Evolutionary conservation across 768 basidiomycete genomes (phyloP), one percentile per base, ranked within the genome.

Genomic region (Tylopilus rubrobrunneus): DNA sequence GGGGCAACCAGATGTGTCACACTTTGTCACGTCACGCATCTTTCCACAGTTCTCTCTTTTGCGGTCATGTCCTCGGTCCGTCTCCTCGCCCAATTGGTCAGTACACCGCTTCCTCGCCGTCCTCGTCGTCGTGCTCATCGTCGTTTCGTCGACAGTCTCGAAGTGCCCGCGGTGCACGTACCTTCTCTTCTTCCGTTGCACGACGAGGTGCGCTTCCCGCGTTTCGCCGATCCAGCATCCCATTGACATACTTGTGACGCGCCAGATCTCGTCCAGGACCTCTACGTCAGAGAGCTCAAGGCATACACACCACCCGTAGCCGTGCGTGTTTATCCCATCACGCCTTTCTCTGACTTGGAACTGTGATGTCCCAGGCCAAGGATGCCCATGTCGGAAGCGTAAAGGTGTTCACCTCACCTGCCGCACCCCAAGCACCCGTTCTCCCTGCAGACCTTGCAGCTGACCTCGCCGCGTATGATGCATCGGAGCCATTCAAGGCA

Each of bases 271-370:
- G 79, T 98, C 49, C 90, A 95, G 81, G 93, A 97, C 59, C 70
- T 97, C 52, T 98, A 98, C 74, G 63, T 98, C 62, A 85, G 80
- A 66, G 89, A 96, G 76, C 79, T 98, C 64, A 95, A 89, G 74
- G 71, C 81, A 5, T 98, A 95, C 83, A 96, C 92, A 78, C 79
- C 90, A 39, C 75, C 84, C 34, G 74, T 83, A 6, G 71, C 68
- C 44, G 93, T 94, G 64, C 70, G 90, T 79, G n/a, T 42, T 25
- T 4, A 3, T 0, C 36, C 14, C 27, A 17, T 46, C 4, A 7
- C 7, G 48, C 25, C 3, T 34, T 5, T 47, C 17, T 27, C 53
- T 57, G 33, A 56, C 42, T 9, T 43, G n/a, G 15, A 42, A 53
- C 33, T 11, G n/a, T 33, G 17, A 39, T 33, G 19, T 14, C 31